These are phyloP conservation scores for Chalciporus chontae DNA, from an alignment of 768 basidiomycete genomes.

Conservation along the genomic window DNA sequence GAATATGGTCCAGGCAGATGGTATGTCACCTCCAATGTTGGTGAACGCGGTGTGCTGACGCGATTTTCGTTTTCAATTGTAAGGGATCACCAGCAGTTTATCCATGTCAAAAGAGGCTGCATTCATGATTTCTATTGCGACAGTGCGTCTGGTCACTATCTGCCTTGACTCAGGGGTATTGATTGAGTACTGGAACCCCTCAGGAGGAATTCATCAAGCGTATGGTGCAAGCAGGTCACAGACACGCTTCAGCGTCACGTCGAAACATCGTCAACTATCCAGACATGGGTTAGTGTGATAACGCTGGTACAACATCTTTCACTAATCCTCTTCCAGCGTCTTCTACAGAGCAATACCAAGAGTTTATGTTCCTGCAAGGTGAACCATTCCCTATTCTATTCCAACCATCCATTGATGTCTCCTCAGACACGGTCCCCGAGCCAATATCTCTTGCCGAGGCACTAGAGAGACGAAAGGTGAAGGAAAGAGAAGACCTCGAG, in stretches of 20 bases:
- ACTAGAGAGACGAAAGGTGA: conserved; percentile 49
- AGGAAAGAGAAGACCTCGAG: conserved; percentile 54
- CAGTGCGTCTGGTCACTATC: conserved; percentile 42
- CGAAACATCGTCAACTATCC: conserved; percentile 61
- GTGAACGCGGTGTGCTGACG: conserved; percentile 12
- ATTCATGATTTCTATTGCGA: conserved; percentile 71
- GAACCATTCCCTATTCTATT: conserved; percentile 1
- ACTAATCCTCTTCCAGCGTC: conserved; percentile 40
- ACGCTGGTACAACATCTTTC: background rate
- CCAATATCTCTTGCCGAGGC: conserved; percentile 60
- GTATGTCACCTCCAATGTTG: conserved; percentile 36
- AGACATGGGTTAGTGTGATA: conserved; percentile 62
- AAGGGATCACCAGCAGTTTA: conserved; percentile 58
- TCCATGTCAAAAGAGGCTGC: conserved; percentile 73
- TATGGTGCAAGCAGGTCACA: conserved; percentile 65
- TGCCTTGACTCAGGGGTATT: conserved; percentile 10
- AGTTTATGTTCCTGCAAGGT: conserved; percentile 75
- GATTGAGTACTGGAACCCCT: conserved; percentile 2
- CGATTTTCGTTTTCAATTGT: conserved; percentile 10
- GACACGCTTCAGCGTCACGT: conserved; percentile 56
- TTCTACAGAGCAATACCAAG: conserved; percentile 58
- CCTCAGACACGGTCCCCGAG: conserved; percentile 61
- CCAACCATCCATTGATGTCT: conserved; percentile 1
- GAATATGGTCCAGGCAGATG: conserved; percentile 77
- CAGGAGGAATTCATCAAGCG: conserved; percentile 88